Base-by-base conservation (phyloP, 768 basidiomycete genomes). In the Lyophyllum shimeji region DNA sequence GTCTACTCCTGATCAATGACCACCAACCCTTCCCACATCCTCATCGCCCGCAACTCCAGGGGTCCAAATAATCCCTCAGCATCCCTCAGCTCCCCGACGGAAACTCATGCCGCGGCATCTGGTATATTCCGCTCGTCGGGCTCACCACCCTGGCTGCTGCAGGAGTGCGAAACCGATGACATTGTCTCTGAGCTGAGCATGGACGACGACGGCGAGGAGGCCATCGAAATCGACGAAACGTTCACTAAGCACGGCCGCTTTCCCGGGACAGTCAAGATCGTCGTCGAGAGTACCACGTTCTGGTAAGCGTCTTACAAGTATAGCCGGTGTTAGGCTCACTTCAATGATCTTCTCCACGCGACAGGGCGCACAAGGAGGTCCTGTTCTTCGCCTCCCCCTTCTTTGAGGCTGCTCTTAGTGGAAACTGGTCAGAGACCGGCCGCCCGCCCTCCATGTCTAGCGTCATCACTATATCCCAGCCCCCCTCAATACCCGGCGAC, bases 361-460 rank as follows among this genome's bases (percentile, higher is more conserved):
- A 47, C 65, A 93, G 91, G 91, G 88, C 89, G 0, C 94, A 96
- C 73, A 94, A 92, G 69, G 93, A 95, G 67, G 84, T 96, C 25
- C 75, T 96, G 6, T 89, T 87, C 71, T 96, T 94, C 67, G 89
- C 93, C 3, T 95, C 93, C n/a, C 92, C 94, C 0, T 96, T 96
- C 78, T 96, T 96, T 69, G 88, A 95, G 70, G 92, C 91, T 17
- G 87, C 93, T 8, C 75, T 96, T 46, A 91, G 91, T 62, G 94
- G 94, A 7, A 84, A 90, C 65, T 96, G 94, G 94, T 89, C 90
- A 12, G 94, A 96, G 73, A 95, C 88, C 6, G 89, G 86, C 31
- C 80, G 89, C 37, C 89, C 87, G 18, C 82, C 77, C 21, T 92
- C 89, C 53, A 84, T 89, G 78, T 90, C 87, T 23, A 92, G 90